A percentile compares a stretch with the other conserved stretches of the same genome.
phyloP scores from a whole-genome alignment of 768 basidiomycete species.

The Kwoniella sp. region DNA sequence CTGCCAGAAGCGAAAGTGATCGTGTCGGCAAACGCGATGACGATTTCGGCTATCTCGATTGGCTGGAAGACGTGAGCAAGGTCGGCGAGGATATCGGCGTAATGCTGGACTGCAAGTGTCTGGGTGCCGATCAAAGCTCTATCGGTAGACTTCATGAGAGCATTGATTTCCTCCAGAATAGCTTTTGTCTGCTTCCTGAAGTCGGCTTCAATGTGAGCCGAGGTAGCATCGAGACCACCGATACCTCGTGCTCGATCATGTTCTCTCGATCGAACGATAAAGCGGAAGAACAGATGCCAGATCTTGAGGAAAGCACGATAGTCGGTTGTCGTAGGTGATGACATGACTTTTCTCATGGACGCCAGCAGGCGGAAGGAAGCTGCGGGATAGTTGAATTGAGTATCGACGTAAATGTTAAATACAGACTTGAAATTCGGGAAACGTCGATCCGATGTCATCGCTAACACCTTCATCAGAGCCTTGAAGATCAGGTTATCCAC shows the following conservation, averaged over 20 bases:
- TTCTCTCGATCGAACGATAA: conserved; percentile 86
- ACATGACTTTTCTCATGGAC: conserved; percentile 80
- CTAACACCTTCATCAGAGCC: conserved; percentile 84
- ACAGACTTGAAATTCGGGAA: conserved; percentile 95
- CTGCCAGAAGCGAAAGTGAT: conserved; percentile 76
- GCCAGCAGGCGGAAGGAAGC: conserved; percentile 82
- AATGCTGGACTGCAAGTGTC: conserved; percentile 88
- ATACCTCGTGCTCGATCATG: conserved; percentile 79
- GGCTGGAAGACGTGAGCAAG: conserved; percentile 76
- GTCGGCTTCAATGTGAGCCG: conserved; percentile 77
- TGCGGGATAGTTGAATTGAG: conserved; percentile 77
- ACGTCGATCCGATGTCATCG: conserved; percentile 87
- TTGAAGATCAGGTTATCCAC: conserved; percentile 87
- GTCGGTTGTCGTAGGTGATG: conserved; percentile 70
- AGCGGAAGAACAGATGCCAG: conserved; percentile 95
- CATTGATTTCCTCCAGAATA: conserved; percentile 77
- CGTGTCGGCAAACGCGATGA: conserved; percentile 83
- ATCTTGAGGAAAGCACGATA: conserved; percentile 90
- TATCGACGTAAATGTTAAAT: conserved; percentile 87
- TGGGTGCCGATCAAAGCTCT: conserved; percentile 93
- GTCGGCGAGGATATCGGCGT: conserved; percentile 86
- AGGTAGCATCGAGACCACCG: conserved; percentile 77
- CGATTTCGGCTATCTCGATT: conserved; percentile 81
- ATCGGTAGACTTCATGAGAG: conserved; percentile 82
- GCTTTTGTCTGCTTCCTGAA: conserved; percentile 81